phyloP scores from a whole-genome alignment of 1,284 basidiomycete genomes.

The Ceratobasidium theobromae region DNA sequence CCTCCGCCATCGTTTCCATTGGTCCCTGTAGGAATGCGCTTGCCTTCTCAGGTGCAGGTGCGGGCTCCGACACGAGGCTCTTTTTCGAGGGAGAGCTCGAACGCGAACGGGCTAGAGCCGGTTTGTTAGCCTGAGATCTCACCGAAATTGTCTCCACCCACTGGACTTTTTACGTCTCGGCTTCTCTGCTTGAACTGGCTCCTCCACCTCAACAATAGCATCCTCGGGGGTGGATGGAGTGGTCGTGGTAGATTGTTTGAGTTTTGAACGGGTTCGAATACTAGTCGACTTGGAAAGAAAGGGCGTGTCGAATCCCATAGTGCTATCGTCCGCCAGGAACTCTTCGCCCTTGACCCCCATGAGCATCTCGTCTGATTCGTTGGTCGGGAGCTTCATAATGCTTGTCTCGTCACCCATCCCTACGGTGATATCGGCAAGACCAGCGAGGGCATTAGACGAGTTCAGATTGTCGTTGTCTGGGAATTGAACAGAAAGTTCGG shows the following conservation, averaged over 20 bases:
- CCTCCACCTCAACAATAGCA: conserved; percentile 1
- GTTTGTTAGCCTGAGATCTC: neutral
- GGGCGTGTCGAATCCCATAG: conserved; percentile 22
- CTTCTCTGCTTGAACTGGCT: conserved; percentile 12
- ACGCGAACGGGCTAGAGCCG: conserved; percentile 8
- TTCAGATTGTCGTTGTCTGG: conserved; percentile 15
- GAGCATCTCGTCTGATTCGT: conserved; percentile 25
- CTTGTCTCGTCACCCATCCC: conserved; percentile 21
- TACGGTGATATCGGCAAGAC: conserved; percentile 12
- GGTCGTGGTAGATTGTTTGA: conserved; percentile 5
- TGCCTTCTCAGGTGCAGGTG: neutral
- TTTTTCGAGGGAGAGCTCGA: conserved; percentile 27
- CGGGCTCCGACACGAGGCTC: neutral
- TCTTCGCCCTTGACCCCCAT: conserved; percentile 29
- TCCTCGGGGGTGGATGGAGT: neutral
- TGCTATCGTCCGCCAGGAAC: conserved; percentile 24
- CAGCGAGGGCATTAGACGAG: conserved; percentile 5
- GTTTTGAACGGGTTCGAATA: conserved; percentile 3
- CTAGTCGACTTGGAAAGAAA: conserved; percentile 3
- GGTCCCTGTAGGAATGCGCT: neutral
- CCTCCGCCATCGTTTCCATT: neutral
- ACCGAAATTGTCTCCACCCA: neutral
- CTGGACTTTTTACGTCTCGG: conserved; percentile 27
- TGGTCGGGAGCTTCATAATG: conserved; percentile 8
- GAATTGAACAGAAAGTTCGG: conserved; percentile 8